A percentile compares a stretch with the other conserved stretches of the same genome.
Conservation (phyloP, 2,329 filamentous ascomycete genomes). For the Curvularia sp. region DNA sequence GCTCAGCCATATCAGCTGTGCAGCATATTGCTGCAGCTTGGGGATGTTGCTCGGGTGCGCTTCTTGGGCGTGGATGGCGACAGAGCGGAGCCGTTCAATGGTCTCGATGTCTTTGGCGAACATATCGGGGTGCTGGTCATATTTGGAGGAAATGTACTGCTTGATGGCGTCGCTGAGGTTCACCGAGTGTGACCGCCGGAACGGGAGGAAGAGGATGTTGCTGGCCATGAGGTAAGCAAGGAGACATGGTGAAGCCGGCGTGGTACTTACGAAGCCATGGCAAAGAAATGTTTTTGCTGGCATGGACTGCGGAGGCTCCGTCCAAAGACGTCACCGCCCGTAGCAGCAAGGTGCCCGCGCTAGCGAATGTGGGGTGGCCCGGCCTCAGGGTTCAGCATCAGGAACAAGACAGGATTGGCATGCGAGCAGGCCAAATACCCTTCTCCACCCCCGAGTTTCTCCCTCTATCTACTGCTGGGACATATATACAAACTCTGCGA, state of each 20-base stretch:
- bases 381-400: conserved; percentile 16
- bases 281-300: conserved; percentile 15
- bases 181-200: conserved; percentile 82
- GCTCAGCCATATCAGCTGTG: conserved; percentile 89
- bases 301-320: conserved; percentile 26
- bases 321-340: conserved; percentile 37
- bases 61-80: conserved; percentile 89
- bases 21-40: conserved; percentile 90
- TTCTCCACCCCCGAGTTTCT: not conserved
- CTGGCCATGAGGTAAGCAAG: conserved; percentile 35
- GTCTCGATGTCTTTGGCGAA: conserved; percentile 87
- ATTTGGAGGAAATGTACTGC: conserved; percentile 96
- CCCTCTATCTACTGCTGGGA: not conserved
- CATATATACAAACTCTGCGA: too few species aligned
- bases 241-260: not conserved
- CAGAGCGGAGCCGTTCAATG: conserved; percentile 81
- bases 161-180: conserved; percentile 83
- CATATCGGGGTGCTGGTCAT: conserved; percentile 98
- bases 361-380: conserved; percentile 18
- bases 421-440: not conserved
- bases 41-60: conserved; percentile 84
- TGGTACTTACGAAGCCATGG: conserved; percentile 40
- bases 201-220: conserved; percentile 80
- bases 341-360: conserved; percentile 16
- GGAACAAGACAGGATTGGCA: conserved; percentile 15